These are phyloP conservation scores for Drechslerella coelobrocha DNA, from an alignment of 2,329 filamentous ascomycete species.

Conservation along the genomic window DNA sequence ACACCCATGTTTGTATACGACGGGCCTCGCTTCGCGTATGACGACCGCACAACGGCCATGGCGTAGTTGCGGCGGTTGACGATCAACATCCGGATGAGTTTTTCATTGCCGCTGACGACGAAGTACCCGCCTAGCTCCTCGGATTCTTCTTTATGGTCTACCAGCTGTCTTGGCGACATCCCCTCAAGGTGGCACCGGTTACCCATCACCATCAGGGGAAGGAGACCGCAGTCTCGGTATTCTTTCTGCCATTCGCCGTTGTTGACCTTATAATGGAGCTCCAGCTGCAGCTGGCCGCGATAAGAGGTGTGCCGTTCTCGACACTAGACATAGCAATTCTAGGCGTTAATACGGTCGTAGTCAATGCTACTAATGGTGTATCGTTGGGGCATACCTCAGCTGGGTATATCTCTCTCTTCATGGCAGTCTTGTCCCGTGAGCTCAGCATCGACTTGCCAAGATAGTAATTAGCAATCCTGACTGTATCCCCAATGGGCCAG, in stretches of 20 bases:
- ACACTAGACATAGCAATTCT: constrained; percentile 61
- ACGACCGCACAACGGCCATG: constrained; percentile 88
- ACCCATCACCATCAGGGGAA: constrained; percentile 86
- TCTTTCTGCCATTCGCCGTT: constrained; percentile 83
- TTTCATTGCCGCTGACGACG: constrained; percentile 96
- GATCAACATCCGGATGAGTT: constrained; percentile 90
- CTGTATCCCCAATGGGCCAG: constrained; percentile 30
- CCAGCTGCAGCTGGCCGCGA: constrained; percentile 80
- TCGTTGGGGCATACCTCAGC: constrained; percentile 65
- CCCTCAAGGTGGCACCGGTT: constrained; percentile 89
- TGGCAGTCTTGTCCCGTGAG: constrained; percentile 62
- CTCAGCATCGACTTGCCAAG: constrained; percentile 72
- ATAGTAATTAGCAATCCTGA: constrained; percentile 80
- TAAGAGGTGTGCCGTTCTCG: constrained; percentile 93
- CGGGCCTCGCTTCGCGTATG: constrained; percentile 84
- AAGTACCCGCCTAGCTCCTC: constrained; percentile 98
- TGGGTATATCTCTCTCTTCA: constrained; percentile 84
- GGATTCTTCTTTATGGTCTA: constrained; percentile 88
- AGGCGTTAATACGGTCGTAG: neutral
- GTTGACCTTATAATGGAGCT: constrained; percentile 85
- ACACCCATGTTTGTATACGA: constrained; percentile 90
- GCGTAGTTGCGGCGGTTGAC: constrained; percentile 92
- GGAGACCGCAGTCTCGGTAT: constrained; percentile 81
- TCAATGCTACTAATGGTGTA: neutral
- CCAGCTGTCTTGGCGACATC: constrained; percentile 80